phyloP scores from a whole-genome alignment of 1,284 basidiomycete genomes.

The Vanrija sp. region DNA sequence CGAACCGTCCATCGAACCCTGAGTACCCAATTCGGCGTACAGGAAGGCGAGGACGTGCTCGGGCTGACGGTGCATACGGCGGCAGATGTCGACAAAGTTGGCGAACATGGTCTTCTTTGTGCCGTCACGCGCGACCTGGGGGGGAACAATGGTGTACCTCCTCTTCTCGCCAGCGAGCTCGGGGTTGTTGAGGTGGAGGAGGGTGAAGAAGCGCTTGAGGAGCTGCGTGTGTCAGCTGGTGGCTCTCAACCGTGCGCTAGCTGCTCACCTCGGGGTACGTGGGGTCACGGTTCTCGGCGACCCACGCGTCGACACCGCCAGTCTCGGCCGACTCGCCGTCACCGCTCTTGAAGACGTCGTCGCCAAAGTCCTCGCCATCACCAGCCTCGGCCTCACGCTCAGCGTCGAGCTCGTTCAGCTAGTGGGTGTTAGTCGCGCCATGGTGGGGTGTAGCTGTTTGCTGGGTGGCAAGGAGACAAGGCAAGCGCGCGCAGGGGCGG shows the following conservation, averaged over 20 bases:
- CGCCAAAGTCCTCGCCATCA: constrained; percentile 64
- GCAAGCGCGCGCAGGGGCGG: too few species aligned
- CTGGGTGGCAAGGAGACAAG: not conserved
- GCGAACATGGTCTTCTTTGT: constrained; percentile 96
- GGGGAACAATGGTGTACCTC: constrained; percentile 96
- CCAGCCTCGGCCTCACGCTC: constrained; percentile 59
- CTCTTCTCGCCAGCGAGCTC: constrained; percentile 84
- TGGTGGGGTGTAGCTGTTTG: not conserved
- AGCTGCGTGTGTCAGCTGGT: not conserved
- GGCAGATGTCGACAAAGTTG: constrained; percentile 97
- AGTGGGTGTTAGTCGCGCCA: not conserved
- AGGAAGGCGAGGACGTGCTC: constrained; percentile 98
- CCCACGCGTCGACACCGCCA: constrained; percentile 62
- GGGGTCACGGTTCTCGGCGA: constrained; percentile 89
- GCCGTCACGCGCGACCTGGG: constrained; percentile 84
- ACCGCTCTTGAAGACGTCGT: constrained; percentile 71
- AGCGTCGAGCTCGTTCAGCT: constrained; percentile 47
- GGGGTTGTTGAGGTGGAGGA: constrained; percentile 90
- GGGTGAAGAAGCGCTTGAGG: constrained; percentile 61
- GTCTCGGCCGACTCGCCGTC: constrained; percentile 50
- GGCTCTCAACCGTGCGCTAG: too few species aligned
- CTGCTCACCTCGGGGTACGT: constrained; percentile 63
- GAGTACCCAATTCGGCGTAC: constrained; percentile 98
- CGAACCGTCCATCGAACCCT: constrained; percentile 88
- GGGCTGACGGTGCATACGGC: constrained; percentile 97